Evolutionary conservation across 768 basidiomycete genomes (phyloP).

Genomic region (Dentipellis fragilis): DNA sequence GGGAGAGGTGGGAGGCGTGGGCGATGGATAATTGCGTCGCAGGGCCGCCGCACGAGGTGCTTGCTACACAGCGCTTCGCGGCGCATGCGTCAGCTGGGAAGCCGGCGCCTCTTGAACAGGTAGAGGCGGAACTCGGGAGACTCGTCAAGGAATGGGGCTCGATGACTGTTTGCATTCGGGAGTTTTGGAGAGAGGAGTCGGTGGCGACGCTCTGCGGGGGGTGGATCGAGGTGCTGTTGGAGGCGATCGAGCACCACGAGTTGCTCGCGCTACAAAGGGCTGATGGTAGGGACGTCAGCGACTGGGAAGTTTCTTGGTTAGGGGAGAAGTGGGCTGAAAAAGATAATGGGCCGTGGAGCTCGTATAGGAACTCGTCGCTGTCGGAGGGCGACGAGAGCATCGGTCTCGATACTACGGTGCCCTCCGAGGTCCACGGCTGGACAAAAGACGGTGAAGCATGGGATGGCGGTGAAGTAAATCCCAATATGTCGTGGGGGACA

Average conservation of each 20-base stretch:
- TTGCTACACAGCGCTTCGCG: slow-evolving; percentile 38
- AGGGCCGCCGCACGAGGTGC: slow-evolving; percentile 32
- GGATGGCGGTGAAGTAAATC: too few species aligned
- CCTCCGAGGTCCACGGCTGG: too few species aligned
- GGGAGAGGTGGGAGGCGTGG: slow-evolving; percentile 19
- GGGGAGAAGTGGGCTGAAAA: slow-evolving; percentile 9
- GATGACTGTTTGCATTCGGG: slow-evolving; percentile 31
- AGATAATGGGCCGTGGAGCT: background rate
- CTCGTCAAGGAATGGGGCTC: slow-evolving; percentile 49
- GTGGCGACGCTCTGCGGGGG: slow-evolving; percentile 45
- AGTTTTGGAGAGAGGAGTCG: slow-evolving; percentile 36
- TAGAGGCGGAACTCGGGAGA: slow-evolving; percentile 37
- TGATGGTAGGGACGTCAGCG: slow-evolving; percentile 9
- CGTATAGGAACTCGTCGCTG: background rate
- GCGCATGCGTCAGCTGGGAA: slow-evolving; percentile 39
- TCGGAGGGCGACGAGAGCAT: too few species aligned
- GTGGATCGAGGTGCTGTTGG: slow-evolving; percentile 45
- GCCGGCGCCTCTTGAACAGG: slow-evolving; percentile 33
- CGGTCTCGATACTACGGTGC: too few species aligned
- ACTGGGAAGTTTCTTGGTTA: slow-evolving; percentile 16
- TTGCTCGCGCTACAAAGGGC: slow-evolving; percentile 3
- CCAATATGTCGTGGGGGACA: too few species aligned
- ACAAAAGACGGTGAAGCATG: too few species aligned
- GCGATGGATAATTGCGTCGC: slow-evolving; percentile 8
- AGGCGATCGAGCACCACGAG: slow-evolving; percentile 29